Evolutionary conservation across 1,284 basidiomycete genomes (phyloP), one percentile per base, ranked within the genome.

Genomic region (Heterobasidion annosum): DNA sequence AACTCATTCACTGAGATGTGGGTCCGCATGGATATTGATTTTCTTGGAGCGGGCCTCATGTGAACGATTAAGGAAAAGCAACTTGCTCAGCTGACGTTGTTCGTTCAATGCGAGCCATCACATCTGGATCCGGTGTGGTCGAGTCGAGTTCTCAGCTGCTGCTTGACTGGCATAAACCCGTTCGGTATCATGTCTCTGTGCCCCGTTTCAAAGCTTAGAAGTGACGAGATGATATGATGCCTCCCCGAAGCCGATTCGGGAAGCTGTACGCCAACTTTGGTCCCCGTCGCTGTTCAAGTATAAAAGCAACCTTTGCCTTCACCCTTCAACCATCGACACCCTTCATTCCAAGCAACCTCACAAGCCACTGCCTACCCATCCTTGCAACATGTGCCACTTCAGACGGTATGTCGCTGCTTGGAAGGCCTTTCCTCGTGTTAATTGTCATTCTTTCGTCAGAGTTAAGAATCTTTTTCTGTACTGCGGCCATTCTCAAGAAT

Each of bases 401-500:
- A 65, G 70, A 63, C 73, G 67, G 70, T 74, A 59, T 64, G 66
- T 67, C 25, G 18, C 35, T 43, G 35, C 37, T 15, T 34, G 16
- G 37, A 49, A 25, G 34, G 37, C 35, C n/a, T n/a, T 8, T 1
- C 34, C 15, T 34, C 33, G 52, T 15, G 3, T 7, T 48, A 35
- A 46, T 55, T 10, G 54, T 40, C n/a, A 16, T 55, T 43, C 47
- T 34, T 25, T 25, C 5, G 25, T 49, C 55, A 74, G 72, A 18
- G 72, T 74, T 33, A 73, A 70, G 57, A 74, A 74, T 57, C 64
- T 76, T 51, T 74, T 74, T 61, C 32, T 69, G 53, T 59, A 59
- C 8, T 74, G 72, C 54, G 70, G 70, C 2, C 72, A 74, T 43
- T 67, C 67, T 0, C 57, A 69, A 45, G 73, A 66, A 37, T 40